Conservation (phyloP, 1,284 basidiomycete species). For the Inonotus hispidus region DNA sequence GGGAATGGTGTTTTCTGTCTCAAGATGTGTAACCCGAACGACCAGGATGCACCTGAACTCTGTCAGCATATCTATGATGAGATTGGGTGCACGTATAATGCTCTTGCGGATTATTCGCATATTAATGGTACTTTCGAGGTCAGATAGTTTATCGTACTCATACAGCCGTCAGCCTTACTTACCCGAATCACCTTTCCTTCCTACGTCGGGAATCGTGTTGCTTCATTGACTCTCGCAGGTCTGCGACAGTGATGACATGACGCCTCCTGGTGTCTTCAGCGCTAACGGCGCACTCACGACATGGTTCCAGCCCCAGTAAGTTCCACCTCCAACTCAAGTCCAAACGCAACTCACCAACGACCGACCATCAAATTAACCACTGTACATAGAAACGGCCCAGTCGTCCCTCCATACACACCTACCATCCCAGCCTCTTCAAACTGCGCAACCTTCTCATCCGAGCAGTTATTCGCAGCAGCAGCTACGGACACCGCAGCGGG, state of each 20-base stretch:
- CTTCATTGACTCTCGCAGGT: slow-evolving; percentile 8
- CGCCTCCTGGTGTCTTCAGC: slow-evolving; percentile 20
- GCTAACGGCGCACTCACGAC: slow-evolving; percentile 16
- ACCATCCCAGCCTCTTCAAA: slow-evolving; percentile 31
- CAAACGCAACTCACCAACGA: not conserved
- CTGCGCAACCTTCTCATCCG: slow-evolving; percentile 32
- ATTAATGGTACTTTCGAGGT: slow-evolving; percentile 25
- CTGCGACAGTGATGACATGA: slow-evolving; percentile 30
- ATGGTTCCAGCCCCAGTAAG: slow-evolving; percentile 20
- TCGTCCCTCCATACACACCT: slow-evolving; percentile 31
- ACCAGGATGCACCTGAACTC: slow-evolving; percentile 15
- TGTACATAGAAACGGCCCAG: slow-evolving; percentile 4
- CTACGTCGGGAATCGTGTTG: not conserved
- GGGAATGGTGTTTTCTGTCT: slow-evolving; percentile 21
- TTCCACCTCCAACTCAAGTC: too few species aligned
- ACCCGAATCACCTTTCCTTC: not conserved
- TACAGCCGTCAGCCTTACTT: not conserved
- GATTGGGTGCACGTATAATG: slow-evolving; percentile 20
- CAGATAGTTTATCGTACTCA: not conserved
- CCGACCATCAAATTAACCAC: not conserved
- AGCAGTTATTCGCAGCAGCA: slow-evolving; percentile 29
- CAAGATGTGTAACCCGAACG: slow-evolving; percentile 20
- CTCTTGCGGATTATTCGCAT: slow-evolving; percentile 18
- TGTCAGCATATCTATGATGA: slow-evolving; percentile 23
- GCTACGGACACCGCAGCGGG: slow-evolving; percentile 20